Base-by-base conservation (phyloP, 78 protist species). In the Dictyostelium firmibasis region DNA sequence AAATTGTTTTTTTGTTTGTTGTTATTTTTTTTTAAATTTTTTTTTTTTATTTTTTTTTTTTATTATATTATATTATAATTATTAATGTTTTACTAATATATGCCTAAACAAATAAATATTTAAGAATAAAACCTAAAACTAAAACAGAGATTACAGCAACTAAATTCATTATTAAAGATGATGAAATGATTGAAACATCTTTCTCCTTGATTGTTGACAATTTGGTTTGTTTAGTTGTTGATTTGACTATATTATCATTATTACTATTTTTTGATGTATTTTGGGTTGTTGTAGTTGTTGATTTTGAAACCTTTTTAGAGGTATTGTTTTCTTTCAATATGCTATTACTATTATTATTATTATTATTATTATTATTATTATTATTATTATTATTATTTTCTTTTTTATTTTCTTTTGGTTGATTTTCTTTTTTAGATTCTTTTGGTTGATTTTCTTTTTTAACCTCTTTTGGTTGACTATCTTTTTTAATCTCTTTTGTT, bases 71-170 rank as follows among this genome's bases (percentile, higher is more conserved):
- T 18, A 23, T 64, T 25, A 64, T 64, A 64, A n/a, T 18, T 64
- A 64, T 67, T 67, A 67, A 27, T 67, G 10, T 20, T 69, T n/a
- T 29, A 69, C 29, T 69, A 69, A 25, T 25, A 62, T 69, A n/a
- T 62, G 31, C n/a, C 31, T 69, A 69, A 29, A 31, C 77, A 79
- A 79, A 81, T 41, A 67, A 67, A 25, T 75, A 81, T 81, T 43
- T 88, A 16, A 88, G 74, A 41, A 78, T 29, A 4, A 88, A 69
- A 44, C 85, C 94, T 18, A 88, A 9, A 4, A 70, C 23, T 78
- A 88, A 47, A 31, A 81, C 85, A 16, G 83, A 4, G n/a, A 88
- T n/a, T 27, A 78, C 81, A 11, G 81, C 86, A 69, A 25, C 35
- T 38, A 79, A 36, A 50, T 64, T 81, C 57, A 81, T 57, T 5